phyloP scores from a whole-genome alignment of 2,329 filamentous ascomycete genomes.

The Fusarium sp. region DNA sequence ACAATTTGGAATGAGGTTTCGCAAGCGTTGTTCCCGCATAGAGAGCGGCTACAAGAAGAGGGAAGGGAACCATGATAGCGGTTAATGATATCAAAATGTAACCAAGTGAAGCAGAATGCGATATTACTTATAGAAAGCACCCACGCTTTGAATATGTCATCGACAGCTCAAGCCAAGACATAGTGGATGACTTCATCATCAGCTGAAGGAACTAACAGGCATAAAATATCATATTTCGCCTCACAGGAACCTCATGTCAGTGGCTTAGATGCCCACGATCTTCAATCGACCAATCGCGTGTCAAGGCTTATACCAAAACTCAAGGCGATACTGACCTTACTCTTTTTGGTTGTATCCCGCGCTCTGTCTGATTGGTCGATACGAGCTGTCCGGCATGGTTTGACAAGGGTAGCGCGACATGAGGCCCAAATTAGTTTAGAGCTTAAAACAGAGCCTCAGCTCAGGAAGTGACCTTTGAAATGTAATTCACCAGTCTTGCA shows the following conservation, averaged over 20 bases:
- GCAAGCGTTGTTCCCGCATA: background rate
- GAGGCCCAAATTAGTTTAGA: constrained; percentile 16
- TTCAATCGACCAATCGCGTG: background rate
- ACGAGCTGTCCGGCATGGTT: background rate
- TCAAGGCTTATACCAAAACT: background rate
- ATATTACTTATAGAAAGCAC: background rate
- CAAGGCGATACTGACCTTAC: constrained; percentile 15
- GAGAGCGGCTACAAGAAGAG: constrained; percentile 3
- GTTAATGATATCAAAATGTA: background rate
- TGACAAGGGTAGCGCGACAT: constrained; percentile 17
- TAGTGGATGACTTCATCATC: background rate
- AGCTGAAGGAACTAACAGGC: background rate
- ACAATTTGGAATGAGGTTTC: background rate
- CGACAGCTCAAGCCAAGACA: background rate
- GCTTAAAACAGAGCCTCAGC: constrained; percentile 10
- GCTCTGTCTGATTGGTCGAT: constrained; percentile 13
- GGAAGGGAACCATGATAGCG: constrained; percentile 15
- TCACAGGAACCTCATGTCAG: background rate
- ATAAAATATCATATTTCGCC: background rate
- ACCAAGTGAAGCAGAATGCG: accelerated
- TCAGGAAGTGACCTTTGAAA: background rate
- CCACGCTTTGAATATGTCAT: background rate
- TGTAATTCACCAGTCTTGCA: too few relatives aligned
- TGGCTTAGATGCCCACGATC: background rate
- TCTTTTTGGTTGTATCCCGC: constrained; percentile 1